Conservation (phyloP, 2,329 filamentous ascomycete species). For the Pezizomycotina sp. region DNA sequence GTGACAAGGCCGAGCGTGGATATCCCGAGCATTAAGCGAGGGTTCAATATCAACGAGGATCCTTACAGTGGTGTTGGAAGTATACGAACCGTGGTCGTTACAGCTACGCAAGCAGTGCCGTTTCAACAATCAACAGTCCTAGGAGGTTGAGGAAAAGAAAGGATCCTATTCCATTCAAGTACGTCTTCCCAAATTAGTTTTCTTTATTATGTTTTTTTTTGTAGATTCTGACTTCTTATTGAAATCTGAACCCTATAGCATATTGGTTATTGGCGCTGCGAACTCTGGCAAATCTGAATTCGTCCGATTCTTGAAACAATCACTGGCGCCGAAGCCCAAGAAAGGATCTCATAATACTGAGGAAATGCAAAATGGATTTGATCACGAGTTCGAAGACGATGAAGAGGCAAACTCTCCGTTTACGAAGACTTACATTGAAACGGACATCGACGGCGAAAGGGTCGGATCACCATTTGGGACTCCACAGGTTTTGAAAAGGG, state of each 20-base stretch:
- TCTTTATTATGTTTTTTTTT: constrained; percentile 1
- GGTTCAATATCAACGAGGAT: constrained; percentile 17
- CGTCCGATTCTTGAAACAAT: constrained; percentile 81
- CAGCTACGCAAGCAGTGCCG: constrained; percentile 84
- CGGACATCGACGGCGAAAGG: constrained; percentile 81
- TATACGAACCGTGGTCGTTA: constrained; percentile 66
- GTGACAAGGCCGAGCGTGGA: too few species aligned
- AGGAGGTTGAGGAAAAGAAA: constrained; percentile 83
- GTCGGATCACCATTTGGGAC: constrained; percentile 93
- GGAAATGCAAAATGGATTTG: constrained; percentile 15
- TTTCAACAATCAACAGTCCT: constrained; percentile 71
- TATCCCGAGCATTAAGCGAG: too few species aligned
- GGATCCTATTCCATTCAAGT: constrained; percentile 98
- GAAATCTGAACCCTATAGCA: constrained; percentile 36
- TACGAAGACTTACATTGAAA: constrained; percentile 67
- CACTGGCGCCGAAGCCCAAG: constrained; percentile 67
- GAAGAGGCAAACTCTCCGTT: constrained; percentile 32
- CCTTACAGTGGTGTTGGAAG: constrained; percentile 12
- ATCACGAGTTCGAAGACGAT: constrained; percentile 23
- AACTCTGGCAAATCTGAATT: constrained; percentile 91
- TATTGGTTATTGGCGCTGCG: constrained; percentile 76
- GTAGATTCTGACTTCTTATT: neutral
- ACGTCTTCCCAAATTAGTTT: constrained; percentile 32
- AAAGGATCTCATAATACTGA: constrained; percentile 19
- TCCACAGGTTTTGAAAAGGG: constrained; percentile 90